These are phyloP conservation scores for Musa balbisiana DNA, from an alignment of 202 grass and related monocot genomes.

Conservation along the genomic window DNA sequence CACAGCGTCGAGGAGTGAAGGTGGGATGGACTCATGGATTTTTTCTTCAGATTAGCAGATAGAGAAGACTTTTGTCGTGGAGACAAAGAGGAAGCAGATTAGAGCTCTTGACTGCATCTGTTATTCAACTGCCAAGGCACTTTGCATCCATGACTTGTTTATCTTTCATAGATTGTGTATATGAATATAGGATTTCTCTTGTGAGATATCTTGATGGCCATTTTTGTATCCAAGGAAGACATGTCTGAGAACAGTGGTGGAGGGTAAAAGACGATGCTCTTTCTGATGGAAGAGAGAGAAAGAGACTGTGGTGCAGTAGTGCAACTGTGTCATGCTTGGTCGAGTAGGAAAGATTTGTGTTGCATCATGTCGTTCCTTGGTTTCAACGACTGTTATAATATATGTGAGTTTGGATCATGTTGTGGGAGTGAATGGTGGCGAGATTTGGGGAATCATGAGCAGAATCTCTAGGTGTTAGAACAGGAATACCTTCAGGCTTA, in stretches of 20 bases:
- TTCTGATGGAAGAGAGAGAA: neutral
- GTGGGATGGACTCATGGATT: neutral
- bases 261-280: neutral
- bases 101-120: neutral
- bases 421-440: conserved; percentile 1
- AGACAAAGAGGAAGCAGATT: neutral
- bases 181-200: no score
- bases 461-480: neutral
- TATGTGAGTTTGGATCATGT: neutral
- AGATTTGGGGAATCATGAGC: neutral
- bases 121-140: no score
- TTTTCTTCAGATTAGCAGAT: neutral
- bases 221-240: no score
- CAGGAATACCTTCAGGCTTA: neutral
- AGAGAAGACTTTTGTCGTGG: neutral
- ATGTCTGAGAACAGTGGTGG: no score
- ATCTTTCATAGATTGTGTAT: no score
- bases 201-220: no score
- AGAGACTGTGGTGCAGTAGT: no score
- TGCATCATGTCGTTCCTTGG: neutral
- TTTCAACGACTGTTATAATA: neutral
- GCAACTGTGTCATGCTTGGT: no score
- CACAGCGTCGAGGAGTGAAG: neutral
- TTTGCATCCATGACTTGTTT: no score
- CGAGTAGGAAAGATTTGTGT: no score